phyloP scores from a whole-genome alignment of 768 basidiomycete genomes.

The Leucosporidium yakuticum region DNA sequence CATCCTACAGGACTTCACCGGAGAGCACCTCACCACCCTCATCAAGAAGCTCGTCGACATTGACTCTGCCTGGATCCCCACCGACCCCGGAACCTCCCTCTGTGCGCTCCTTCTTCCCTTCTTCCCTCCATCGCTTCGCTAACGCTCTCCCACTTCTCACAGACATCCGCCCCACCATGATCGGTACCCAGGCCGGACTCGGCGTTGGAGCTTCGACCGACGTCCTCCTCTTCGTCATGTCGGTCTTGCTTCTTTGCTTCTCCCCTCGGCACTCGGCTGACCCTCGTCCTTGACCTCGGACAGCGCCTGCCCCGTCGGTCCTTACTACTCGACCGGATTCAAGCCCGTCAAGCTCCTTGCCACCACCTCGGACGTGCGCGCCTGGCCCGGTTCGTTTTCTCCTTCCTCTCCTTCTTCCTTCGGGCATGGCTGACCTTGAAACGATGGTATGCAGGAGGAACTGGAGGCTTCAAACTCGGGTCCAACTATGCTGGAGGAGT shows the following conservation, averaged over 20 bases:
- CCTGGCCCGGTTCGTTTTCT: slow-evolving; percentile 51
- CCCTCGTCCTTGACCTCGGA: background rate
- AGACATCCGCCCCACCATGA: slow-evolving; percentile 74
- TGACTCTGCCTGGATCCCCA: slow-evolving; percentile 88
- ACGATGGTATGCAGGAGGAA: slow-evolving; percentile 54
- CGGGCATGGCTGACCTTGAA: background rate
- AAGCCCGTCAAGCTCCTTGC: slow-evolving; percentile 55
- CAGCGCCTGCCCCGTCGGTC: slow-evolving; percentile 55
- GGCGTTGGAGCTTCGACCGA: slow-evolving; percentile 69
- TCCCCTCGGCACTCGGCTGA: background rate
- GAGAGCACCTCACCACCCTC: slow-evolving; percentile 63
- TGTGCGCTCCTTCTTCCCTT: slow-evolving; percentile 41
- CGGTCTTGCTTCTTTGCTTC: background rate
- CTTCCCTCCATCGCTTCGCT: too few relatives aligned
- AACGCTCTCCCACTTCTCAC: background rate
- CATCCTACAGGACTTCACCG: slow-evolving; percentile 60
- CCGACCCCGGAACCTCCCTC: slow-evolving; percentile 76
- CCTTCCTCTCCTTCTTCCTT: background rate
- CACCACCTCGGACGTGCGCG: slow-evolving; percentile 74
- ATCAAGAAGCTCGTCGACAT: slow-evolving; percentile 79
- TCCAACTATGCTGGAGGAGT: slow-evolving; percentile 50
- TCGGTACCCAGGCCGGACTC: slow-evolving; percentile 48
- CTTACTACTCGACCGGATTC: slow-evolving; percentile 51
- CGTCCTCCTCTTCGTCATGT: slow-evolving; percentile 78
- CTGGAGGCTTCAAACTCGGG: slow-evolving; percentile 58